Evolutionary conservation across 345 rosid species (phyloP), one percentile per base, ranked within the genome.

Genomic region (Heritiera littoralis): DNA sequence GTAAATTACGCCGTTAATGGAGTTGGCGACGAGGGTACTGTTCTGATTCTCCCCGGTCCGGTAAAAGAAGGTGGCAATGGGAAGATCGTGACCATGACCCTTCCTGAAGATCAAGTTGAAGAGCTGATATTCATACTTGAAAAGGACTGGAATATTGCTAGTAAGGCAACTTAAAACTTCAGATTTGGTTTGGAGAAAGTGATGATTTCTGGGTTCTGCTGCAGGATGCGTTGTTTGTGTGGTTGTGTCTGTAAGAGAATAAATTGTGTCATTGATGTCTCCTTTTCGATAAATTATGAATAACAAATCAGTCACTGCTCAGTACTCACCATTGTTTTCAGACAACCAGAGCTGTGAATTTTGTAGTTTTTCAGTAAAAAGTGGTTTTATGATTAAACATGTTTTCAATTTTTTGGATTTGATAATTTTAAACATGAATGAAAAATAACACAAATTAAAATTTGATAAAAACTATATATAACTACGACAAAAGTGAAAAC

Each of bases 21-120:
- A 10, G 89, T 87, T 20, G 97, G 94, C 0, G 91, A 88, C 8
- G 89, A 88, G 68, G 98, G 97, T 38, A 81, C 75, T 40, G 90
- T 90, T 12, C 11, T 94, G 84, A 77, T 91, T 40, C 86, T 79
- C 15, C 84, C 86, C 0, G 84, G 89, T 12, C 80, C 79, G 17
- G 54, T 30, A 4, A 81, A 51, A 2, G 81, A 80, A 49, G 81
- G 55, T 43, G 64, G 81, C 3, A 13, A 30, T 30, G 91, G 81
- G 40, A 86, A 81, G 79, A 78, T 14, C 2, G 82, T 89, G 67
- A 88, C 86, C 1, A 73, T 84, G 38, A 83, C 80, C 13, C 66
- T 94, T 54, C 89, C 95, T 4, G 85, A 72, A 60, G 80, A 84
- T 65, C 87, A 86, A 2, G 41, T 87, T 71, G 74, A 58, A 12